A percentile compares a stretch with the other conserved stretches of the same genome.
phyloP scores from a whole-genome alignment of 129 eudicot species.

The Rutidosis leptorrhynchoides region DNA sequence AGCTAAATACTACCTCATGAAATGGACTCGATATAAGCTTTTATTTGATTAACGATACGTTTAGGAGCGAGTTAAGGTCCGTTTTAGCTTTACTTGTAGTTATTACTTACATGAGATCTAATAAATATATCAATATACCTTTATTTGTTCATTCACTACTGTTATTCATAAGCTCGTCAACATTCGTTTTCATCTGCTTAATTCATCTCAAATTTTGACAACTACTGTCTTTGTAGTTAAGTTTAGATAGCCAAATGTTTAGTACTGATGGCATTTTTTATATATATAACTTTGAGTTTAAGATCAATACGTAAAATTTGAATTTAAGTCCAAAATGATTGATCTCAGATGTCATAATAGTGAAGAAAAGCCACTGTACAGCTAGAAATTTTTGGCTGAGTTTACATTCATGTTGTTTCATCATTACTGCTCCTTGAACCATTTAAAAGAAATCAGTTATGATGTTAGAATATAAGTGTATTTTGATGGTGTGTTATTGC shows the following conservation, averaged over 20 bases:
- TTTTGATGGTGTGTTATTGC: conserved; percentile 17
- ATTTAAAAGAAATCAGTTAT: not conserved
- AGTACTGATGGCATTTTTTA: conserved; percentile 7
- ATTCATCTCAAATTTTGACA: not conserved
- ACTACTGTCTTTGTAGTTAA: not conserved
- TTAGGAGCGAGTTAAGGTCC: conserved; percentile 11
- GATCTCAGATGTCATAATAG: not conserved
- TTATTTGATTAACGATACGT: conserved; percentile 3
- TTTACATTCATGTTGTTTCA: conserved; percentile 4
- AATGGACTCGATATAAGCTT: conserved; percentile 3
- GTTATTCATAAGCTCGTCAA: conserved; percentile 13
- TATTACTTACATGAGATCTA: conserved; percentile 12
- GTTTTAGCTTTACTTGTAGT: conserved; percentile 17
- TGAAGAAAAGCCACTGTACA: not conserved
- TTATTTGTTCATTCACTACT: conserved; percentile 7
- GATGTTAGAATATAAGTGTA: conserved; percentile 25
- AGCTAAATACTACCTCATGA: not conserved
- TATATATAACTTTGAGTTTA: not conserved
- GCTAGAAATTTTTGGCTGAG: conserved; percentile 6
- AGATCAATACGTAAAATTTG: conserved; percentile 5
- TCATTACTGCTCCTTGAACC: not conserved
- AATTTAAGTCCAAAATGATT: not conserved
- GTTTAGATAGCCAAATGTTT: conserved; percentile 9
- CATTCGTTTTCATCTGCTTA: not conserved
- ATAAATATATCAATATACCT: not conserved